Conservation (phyloP, 306 rosid genomes). For the Sophora flavescens region DNA sequence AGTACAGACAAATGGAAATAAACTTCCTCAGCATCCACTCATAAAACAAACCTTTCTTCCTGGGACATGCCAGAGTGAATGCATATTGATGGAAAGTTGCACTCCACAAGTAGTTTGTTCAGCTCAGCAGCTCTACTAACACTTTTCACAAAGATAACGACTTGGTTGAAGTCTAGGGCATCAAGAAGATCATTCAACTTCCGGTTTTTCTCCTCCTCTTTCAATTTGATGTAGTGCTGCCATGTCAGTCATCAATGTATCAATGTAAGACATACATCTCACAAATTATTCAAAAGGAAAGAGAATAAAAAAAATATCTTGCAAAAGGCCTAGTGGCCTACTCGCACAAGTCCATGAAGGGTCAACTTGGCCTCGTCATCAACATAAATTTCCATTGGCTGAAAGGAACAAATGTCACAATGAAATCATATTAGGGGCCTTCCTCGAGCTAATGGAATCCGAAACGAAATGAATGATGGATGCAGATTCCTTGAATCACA, state of each 20-base stretch:
- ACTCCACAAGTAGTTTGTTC: constrained; percentile 94
- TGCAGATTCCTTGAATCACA: constrained; percentile 80
- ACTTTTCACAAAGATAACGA: constrained; percentile 96
- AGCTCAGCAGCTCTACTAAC: constrained; percentile 98
- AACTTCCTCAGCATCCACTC: too few relatives aligned
- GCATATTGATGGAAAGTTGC: constrained; percentile 97
- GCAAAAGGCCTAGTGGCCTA: constrained; percentile 53
- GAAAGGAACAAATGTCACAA: constrained; percentile 95
- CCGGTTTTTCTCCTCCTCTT: constrained; percentile 94
- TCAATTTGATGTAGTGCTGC: constrained; percentile 99
- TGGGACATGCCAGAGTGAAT: too few relatives aligned
- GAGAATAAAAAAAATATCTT: not conserved
- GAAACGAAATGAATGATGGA: constrained; percentile 87
- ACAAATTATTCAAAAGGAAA: constrained; percentile 10
- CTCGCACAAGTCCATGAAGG: constrained; percentile 98
- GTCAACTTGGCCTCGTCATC: constrained; percentile 99
- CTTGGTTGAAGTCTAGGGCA: constrained; percentile 97
- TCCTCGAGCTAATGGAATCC: constrained; percentile 93
- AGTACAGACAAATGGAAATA: too few relatives aligned
- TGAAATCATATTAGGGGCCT: constrained; percentile 89
- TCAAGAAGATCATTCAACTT: constrained; percentile 98
- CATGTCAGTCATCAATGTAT: constrained; percentile 36
- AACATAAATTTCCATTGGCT: constrained; percentile 99
- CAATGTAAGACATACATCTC: constrained; percentile 38
- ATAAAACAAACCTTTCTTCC: too few relatives aligned